A percentile compares a stretch with the other conserved stretches of the same genome.
These are phyloP conservation scores for Polytrichum commune DNA, from an alignment of 225 moss, liverwort and hornwort species.

Conservation along the genomic window DNA sequence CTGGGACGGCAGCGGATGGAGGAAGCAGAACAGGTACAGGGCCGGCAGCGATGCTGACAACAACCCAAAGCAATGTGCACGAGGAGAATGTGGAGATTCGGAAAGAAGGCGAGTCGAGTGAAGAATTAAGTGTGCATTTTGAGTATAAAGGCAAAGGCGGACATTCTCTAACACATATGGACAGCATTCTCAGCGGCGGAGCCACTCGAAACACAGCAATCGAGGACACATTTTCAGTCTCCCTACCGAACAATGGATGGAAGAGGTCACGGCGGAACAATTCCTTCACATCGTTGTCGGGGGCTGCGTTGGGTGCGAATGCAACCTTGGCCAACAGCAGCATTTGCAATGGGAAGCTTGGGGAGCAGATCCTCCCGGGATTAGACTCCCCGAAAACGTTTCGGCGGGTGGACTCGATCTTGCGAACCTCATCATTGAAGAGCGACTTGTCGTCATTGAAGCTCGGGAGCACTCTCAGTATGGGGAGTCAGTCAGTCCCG, in stretches of 20 bases:
- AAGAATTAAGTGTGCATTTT: constrained; percentile 80
- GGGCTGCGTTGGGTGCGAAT: constrained; percentile 80
- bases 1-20: not conserved
- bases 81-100: constrained; percentile 39
- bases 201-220: not conserved
- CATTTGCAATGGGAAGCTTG: constrained; percentile 73
- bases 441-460: constrained; percentile 34
- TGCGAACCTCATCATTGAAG: constrained; percentile 43
- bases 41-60: not conserved
- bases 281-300: constrained; percentile 75
- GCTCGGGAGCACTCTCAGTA: not conserved
- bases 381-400: constrained; percentile 77
- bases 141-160: constrained; percentile 63
- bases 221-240: constrained; percentile 23
- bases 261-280: constrained; percentile 42
- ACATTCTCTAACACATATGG: constrained; percentile 5
- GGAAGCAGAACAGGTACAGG: constrained; percentile 6
- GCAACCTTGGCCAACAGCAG: constrained; percentile 83
- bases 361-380: constrained; percentile 83
- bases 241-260: constrained; percentile 26
- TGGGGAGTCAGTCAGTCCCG: constrained; percentile 29
- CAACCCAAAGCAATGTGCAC: not conserved
- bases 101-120: constrained; percentile 48
- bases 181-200: not conserved
- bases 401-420: constrained; percentile 42